Evolutionary conservation across 768 basidiomycete species (phyloP), one percentile per base, ranked within the genome.

Genomic region (Scleroderma citrinum): DNA sequence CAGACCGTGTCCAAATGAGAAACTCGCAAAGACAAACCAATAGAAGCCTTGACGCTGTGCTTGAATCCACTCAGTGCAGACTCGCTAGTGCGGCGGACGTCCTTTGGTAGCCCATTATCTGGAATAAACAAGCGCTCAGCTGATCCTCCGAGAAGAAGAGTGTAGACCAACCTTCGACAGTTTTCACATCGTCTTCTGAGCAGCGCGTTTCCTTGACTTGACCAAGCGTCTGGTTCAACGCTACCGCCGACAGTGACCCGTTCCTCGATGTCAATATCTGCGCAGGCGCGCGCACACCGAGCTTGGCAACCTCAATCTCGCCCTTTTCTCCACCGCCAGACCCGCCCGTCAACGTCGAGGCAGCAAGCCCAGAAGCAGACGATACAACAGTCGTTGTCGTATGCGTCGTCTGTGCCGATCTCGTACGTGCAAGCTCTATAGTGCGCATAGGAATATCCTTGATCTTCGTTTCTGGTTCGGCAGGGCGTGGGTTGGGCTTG

Each of bases 1-100:
- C 14, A 43, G 21, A 23, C 16, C 34, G 36, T 17, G 17, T 4
- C 30, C 19, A 24, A 24, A 44, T 1, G 29, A 0, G 40, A 14
- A 69, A 21, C n/a, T 21, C 17, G 6, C 13, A 19, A 14, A 19
- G 13, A 65, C 74, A 31, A 56, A 87, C 88, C 86, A 52, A 91
- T 81, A 1, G 88, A 91, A 51, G 76, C 72, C 63, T 78, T 85
- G 55, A 91, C 73, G 50, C 79, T 81, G 55, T 88, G 87, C 64
- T 76, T 86, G 54, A 89, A 70, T 26, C 75, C 71, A 44, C 58
- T 68, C 29, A 79, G 60, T 11, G 71, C 73, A 7, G 73, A 72
- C 51, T 74, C 75, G 41, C 35, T 49, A 23, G 54, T 53, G 47
- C 65, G 55, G 34, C 30, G 47, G 11, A 52, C 43, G 23, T 68